Conservation (phyloP, 129 eudicot genomes). For the Flaveria bidentis region DNA sequence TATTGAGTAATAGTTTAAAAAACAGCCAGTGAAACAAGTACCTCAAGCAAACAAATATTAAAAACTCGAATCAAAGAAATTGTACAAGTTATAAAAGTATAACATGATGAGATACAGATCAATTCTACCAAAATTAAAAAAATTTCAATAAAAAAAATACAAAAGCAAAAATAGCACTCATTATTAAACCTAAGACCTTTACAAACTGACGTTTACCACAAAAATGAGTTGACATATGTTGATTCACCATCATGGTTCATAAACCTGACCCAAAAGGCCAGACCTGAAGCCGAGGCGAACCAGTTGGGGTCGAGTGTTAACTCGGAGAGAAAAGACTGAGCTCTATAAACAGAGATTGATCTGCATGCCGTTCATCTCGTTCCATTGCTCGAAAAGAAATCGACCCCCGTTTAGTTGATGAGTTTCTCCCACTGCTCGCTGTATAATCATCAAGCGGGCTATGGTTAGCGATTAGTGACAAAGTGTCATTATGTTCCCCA, state of each 20-base stretch:
- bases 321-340: constrained; percentile 69
- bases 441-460: constrained; percentile 43
- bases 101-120: constrained; percentile 29
- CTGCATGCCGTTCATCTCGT: constrained; percentile 51
- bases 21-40: not conserved
- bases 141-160: not conserved
- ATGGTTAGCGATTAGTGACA: constrained; percentile 73
- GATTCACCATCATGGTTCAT: constrained; percentile 24
- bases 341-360: constrained; percentile 55
- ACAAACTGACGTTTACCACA: constrained; percentile 59
- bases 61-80: constrained; percentile 24
- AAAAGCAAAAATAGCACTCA: constrained; percentile 36
- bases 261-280: constrained; percentile 59
- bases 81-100: constrained; percentile 34
- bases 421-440: constrained; percentile 46
- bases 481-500: constrained; percentile 54
- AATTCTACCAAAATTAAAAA: constrained; percentile 22
- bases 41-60: not conserved
- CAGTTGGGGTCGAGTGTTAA: constrained; percentile 56
- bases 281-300: constrained; percentile 63
- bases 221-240: constrained; percentile 47
- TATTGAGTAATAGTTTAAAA: not conserved
- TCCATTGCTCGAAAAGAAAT: constrained; percentile 70
- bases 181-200: constrained; percentile 56
- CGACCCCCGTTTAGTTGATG: constrained; percentile 64